Evolutionary conservation across 768 basidiomycete species (phyloP).

Genomic region (Lactarius indigo): DNA sequence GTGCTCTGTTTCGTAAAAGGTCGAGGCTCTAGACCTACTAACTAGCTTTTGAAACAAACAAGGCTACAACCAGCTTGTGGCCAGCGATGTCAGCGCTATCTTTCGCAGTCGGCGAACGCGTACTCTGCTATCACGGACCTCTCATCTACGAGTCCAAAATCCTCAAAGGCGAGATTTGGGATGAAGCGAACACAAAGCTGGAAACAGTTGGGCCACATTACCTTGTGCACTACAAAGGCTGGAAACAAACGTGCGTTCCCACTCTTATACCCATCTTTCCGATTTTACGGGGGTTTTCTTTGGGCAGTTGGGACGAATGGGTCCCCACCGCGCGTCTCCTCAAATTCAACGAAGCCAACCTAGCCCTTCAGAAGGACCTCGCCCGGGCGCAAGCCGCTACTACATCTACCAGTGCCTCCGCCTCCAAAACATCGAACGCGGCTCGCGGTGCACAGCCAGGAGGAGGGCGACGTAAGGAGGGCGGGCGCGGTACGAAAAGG

Average conservation of each 20-base stretch:
- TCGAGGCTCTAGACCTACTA: background rate
- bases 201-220: conserved; percentile 75
- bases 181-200: conserved; percentile 57
- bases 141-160: conserved; percentile 95
- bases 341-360: conserved; percentile 79
- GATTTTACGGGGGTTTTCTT: background rate
- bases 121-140: conserved; percentile 93
- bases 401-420: conserved; percentile 35
- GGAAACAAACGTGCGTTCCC: conserved; percentile 86
- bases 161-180: conserved; percentile 61
- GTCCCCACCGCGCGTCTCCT: conserved; percentile 77
- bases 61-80: background rate
- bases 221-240: conserved; percentile 98
- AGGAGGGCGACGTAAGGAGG: conserved; percentile 49
- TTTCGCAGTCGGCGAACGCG: conserved; percentile 50
- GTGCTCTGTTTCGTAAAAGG: background rate
- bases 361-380: conserved; percentile 73
- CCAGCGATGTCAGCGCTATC: conserved; percentile 16
- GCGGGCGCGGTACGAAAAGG: conserved; percentile 62
- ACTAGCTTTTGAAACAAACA: background rate
- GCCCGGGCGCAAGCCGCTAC: conserved; percentile 43
- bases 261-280: conserved; percentile 1
- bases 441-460: conserved; percentile 27
- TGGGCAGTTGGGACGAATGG: conserved; percentile 92
- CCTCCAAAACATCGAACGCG: conserved; percentile 30